Percentiles rank a stretch among this genome's conserved stretches.
These are phyloP conservation scores for Bullera alba DNA, from an alignment of 768 basidiomycete species.

Conservation along the genomic window DNA sequence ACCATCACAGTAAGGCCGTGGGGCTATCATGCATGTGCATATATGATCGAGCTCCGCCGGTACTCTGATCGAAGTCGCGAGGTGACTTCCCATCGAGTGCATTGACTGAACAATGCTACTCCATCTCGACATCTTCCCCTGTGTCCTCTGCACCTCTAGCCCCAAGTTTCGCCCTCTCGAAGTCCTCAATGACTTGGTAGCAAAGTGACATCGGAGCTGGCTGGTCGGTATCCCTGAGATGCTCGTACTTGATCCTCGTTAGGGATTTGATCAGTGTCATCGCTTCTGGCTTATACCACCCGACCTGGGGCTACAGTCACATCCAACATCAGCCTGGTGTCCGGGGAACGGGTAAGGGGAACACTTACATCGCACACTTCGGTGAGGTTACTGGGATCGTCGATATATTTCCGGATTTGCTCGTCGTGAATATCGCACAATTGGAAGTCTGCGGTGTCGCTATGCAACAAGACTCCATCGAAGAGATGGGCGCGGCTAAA, in stretches of 20 bases:
- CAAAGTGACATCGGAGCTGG: conserved; percentile 46
- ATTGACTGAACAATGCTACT: too few relatives aligned
- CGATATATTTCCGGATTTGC: conserved; percentile 73
- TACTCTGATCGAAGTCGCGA: not conserved
- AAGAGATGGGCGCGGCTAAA: conserved; percentile 64
- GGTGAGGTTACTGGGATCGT: conserved; percentile 61
- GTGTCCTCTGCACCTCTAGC: conserved; percentile 2
- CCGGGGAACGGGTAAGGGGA: not conserved
- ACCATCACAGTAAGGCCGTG: not conserved
- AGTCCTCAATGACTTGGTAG: conserved; percentile 20
- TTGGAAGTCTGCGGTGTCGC: conserved; percentile 88
- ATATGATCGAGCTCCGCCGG: not conserved
- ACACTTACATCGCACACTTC: conserved; percentile 66
- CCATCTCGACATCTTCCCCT: conserved; percentile 2
- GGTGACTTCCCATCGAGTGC: not conserved
- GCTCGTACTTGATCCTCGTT: conserved; percentile 71
- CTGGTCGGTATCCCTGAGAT: conserved; percentile 53
- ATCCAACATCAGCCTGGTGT: conserved; percentile 1
- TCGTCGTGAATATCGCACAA: conserved; percentile 85
- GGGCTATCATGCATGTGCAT: not conserved
- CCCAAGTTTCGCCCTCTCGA: conserved; percentile 7
- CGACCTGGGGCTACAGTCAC: conserved; percentile 43
- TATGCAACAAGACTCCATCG: conserved; percentile 70
- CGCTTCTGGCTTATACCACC: conserved; percentile 74
- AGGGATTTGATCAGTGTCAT: conserved; percentile 78